Percentiles rank a stretch among this genome's conserved stretches.
Evolutionary conservation across 306 rosid species (phyloP).

Genomic region (Vigna radiata): DNA sequence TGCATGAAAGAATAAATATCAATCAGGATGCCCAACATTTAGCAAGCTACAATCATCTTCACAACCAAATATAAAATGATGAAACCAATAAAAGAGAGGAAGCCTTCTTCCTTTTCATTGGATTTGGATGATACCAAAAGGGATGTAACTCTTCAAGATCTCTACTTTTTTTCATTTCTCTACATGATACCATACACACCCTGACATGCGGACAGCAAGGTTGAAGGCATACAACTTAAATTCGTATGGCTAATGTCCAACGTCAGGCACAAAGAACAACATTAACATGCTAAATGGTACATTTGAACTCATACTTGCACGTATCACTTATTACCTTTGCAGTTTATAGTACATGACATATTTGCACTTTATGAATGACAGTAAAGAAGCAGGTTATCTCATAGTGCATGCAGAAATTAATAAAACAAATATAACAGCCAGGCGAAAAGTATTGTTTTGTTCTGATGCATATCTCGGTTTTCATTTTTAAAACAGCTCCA

Average conservation of each 20-base stretch:
- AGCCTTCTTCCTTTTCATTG: neutral
- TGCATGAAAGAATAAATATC: constrained; percentile 18
- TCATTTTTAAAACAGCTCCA: neutral
- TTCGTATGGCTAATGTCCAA: neutral
- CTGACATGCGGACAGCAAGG: neutral
- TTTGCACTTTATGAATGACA: neutral
- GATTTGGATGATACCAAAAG: neutral
- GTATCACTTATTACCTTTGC: neutral
- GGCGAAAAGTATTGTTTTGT: neutral
- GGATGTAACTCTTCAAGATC: neutral
- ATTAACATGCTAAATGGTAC: neutral
- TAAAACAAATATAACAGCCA: neutral
- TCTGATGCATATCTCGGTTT: neutral
- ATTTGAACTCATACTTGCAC: neutral
- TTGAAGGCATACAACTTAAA: neutral
- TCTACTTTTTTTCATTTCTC: neutral
- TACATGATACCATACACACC: neutral
- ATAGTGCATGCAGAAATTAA: neutral
- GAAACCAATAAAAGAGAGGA: neutral
- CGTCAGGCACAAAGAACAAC: neutral
- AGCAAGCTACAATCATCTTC: neutral
- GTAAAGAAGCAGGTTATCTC: neutral
- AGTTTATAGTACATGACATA: neutral
- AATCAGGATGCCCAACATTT: neutral
- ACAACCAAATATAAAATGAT: neutral